A percentile compares a stretch with the other conserved stretches of the same genome.
Evolutionary conservation across 2,329 filamentous ascomycete species (phyloP).

Genomic region (Stachybotrys echinatus): DNA sequence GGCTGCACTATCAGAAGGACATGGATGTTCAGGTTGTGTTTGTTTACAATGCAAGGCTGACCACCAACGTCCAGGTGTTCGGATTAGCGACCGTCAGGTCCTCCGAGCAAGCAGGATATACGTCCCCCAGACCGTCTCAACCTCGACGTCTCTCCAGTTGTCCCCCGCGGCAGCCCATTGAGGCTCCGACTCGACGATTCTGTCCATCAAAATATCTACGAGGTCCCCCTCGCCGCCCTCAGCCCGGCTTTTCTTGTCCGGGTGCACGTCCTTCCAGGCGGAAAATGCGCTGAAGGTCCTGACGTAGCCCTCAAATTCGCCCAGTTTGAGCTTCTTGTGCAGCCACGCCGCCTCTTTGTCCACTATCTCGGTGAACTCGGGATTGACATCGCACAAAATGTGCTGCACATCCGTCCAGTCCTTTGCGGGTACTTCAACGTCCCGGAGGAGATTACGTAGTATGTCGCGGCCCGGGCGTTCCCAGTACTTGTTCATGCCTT

Average conservation of each 20-base stretch:
- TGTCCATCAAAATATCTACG: conserved; percentile 57
- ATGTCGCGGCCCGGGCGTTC: conserved; percentile 53
- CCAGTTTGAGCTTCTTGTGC: conserved; percentile 47
- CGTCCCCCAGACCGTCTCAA: conserved; percentile 58
- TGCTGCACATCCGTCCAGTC: conserved; percentile 49
- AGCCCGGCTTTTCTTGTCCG: conserved; percentile 38
- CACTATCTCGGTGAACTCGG: conserved; percentile 23
- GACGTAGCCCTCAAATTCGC: conserved; percentile 55
- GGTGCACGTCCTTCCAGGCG: conserved; percentile 53
- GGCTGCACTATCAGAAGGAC: too few species aligned
- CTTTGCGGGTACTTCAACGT: conserved; percentile 42
- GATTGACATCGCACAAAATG: conserved; percentile 53
- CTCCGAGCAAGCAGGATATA: conserved; percentile 52
- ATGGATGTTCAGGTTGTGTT: too few species aligned
- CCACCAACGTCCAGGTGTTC: not conserved
- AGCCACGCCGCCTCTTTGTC: conserved; percentile 39
- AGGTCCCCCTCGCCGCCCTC: conserved; percentile 56
- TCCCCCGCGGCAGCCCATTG: conserved; percentile 43
- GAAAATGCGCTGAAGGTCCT: conserved; percentile 56
- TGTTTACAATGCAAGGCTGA: not conserved
- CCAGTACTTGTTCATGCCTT: conserved; percentile 55
- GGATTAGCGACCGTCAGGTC: conserved; percentile 3
- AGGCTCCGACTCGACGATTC: conserved; percentile 47
- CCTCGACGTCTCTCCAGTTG: conserved; percentile 46
- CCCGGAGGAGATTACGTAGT: conserved; percentile 44